These are phyloP conservation scores for Whalleya microplaca DNA, from an alignment of 2,329 filamentous ascomycete genomes.

Conservation along the genomic window DNA sequence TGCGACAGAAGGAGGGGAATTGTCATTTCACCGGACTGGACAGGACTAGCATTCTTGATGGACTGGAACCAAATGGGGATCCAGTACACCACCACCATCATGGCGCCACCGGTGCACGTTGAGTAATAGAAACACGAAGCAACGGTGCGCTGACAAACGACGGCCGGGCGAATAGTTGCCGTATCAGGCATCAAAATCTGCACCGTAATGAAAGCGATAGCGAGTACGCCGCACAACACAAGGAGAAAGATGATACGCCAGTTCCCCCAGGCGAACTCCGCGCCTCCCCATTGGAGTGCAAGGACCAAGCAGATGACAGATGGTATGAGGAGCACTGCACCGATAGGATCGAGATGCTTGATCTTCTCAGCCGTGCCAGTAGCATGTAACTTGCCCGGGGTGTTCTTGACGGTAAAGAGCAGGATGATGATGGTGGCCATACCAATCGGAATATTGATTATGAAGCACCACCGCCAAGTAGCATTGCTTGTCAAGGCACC, in stretches of 20 bases:
- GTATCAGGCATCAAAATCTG: conserved; percentile 17
- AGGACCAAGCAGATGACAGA: conserved; percentile 49
- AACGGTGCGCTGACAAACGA: conserved; percentile 19
- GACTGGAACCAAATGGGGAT: conserved; percentile 35
- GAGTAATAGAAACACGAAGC: background rate
- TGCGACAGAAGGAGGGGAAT: conserved; percentile 33
- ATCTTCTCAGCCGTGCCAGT: conserved; percentile 14
- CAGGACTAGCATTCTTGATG: conserved; percentile 27
- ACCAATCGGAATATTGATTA: conserved; percentile 34
- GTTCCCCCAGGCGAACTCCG: conserved; percentile 40
- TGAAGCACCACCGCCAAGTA: conserved; percentile 11
- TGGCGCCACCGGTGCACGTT: conserved; percentile 21
- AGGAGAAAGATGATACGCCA: conserved; percentile 41
- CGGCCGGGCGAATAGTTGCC: conserved; percentile 14
- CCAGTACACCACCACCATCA: conserved; percentile 36
- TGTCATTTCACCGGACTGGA: conserved; percentile 36
- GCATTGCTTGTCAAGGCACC: conserved; percentile 2
- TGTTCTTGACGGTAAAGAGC: conserved; percentile 23
- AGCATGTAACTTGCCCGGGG: conserved; percentile 10
- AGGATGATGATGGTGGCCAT: conserved; percentile 26
- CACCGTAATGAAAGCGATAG: conserved; percentile 33
- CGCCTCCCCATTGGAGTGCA: conserved; percentile 52
- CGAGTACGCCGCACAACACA: conserved; percentile 37
- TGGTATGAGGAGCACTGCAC: conserved; percentile 33
- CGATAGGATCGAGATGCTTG: conserved; percentile 32